These are phyloP conservation scores for Eremothecium sinecaudum DNA, from an alignment of 1,139 yeast species.

Conservation along the genomic window DNA sequence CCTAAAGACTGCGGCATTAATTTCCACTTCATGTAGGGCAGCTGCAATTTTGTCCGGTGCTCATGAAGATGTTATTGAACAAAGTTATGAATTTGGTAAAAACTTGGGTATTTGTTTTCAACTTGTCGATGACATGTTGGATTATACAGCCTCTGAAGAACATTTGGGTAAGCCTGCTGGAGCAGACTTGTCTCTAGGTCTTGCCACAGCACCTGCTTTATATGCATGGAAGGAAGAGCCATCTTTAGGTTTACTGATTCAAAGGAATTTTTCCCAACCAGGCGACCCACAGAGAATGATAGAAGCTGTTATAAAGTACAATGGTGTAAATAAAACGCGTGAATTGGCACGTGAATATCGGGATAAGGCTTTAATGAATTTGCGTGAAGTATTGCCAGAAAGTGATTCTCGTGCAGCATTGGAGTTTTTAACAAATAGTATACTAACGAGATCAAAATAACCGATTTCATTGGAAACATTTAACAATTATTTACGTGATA, in stretches of 20 bases:
- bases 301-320: constrained; percentile 55
- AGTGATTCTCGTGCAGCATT: constrained; percentile 85
- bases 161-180: constrained; percentile 91
- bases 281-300: constrained; percentile 83
- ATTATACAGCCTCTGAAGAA: constrained; percentile 75
- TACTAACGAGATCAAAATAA: constrained; percentile 69
- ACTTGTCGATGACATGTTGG: constrained; percentile 91
- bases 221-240: constrained; percentile 91
- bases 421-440: constrained; percentile 72
- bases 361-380: constrained; percentile 59
- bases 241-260: constrained; percentile 71
- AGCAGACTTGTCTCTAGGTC: constrained; percentile 86
- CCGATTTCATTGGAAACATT: too few relatives aligned
- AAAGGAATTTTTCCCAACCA: constrained; percentile 65
- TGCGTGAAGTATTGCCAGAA: constrained; percentile 62
- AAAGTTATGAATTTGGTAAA: constrained; percentile 84
- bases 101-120: constrained; percentile 93
- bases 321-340: constrained; percentile 71
- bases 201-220: constrained; percentile 94
- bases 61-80: constrained; percentile 60
- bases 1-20: constrained; percentile 85
- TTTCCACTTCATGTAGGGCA: constrained; percentile 91
- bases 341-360: constrained; percentile 72
- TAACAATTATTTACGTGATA: too few relatives aligned
- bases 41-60: constrained; percentile 92